A percentile compares a stretch with the other conserved stretches of the same genome.
These are phyloP conservation scores for Coemansia sp. DNA, from an alignment of 192 early-diverging fungal genomes.

Conservation along the genomic window DNA sequence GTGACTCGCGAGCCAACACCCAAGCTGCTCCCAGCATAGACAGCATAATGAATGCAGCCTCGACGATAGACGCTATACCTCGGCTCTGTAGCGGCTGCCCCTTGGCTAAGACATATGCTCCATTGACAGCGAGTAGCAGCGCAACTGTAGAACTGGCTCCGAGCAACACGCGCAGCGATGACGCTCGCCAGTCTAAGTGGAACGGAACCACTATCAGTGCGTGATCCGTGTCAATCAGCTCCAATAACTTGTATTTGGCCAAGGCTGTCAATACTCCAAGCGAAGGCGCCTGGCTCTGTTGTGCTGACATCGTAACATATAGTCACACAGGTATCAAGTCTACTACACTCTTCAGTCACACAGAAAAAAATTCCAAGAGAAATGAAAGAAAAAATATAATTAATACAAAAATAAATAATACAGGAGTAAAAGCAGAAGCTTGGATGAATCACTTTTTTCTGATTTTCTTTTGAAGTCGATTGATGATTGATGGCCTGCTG, in stretches of 20 bases:
- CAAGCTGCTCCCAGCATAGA: conserved; percentile 10
- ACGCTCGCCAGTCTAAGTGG: conserved; percentile 26
- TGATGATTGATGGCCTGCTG: conserved; percentile 9
- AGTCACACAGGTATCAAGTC: too few species aligned
- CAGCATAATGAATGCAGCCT: conserved; percentile 21
- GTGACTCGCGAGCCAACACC: conserved; percentile 32
- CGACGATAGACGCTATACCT: conserved; percentile 37
- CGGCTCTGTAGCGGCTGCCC: conserved; percentile 35
- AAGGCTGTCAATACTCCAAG: conserved; percentile 28
- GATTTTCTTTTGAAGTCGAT: conserved; percentile 6
- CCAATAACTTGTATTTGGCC: conserved; percentile 34
- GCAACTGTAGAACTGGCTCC: conserved; percentile 2
- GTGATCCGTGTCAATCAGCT: conserved; percentile 24
- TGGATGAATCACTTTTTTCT: neutral
- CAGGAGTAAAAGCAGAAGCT: neutral
- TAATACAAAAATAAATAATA: neutral
- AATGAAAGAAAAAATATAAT: too few species aligned
- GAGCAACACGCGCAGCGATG: conserved; percentile 15
- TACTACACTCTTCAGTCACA: too few species aligned
- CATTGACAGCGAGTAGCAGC: conserved; percentile 26
- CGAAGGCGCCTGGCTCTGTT: neutral
- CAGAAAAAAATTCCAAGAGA: too few species aligned
- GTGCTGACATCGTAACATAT: neutral
- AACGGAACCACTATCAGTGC: conserved; percentile 29
- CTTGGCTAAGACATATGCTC: conserved; percentile 25